Conservation (phyloP, 2,329 filamentous ascomycete genomes). For the Immersiporthe knoxdaviesiana region DNA sequence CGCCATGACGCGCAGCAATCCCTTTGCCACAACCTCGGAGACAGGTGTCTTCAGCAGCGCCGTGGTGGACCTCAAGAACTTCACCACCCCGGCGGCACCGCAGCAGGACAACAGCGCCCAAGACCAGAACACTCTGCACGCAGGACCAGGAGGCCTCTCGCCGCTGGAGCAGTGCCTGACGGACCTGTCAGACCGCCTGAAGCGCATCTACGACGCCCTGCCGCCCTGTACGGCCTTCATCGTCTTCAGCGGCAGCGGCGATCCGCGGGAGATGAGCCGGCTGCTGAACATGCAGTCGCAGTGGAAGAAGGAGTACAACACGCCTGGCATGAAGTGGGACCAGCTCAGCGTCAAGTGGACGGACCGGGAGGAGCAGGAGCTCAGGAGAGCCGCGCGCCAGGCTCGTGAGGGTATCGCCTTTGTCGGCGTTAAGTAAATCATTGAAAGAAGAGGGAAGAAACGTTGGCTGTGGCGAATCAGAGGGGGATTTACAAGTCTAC, state of each 20-base stretch:
- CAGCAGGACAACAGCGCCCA: constrained; percentile 10
- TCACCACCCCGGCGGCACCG: constrained; percentile 19
- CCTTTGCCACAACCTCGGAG: constrained; percentile 21
- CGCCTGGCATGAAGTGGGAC: constrained; percentile 67
- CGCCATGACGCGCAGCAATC: constrained; percentile 22
- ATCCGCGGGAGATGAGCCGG: constrained; percentile 67
- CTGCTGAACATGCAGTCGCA: constrained; percentile 63
- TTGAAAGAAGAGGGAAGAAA: too few species aligned
- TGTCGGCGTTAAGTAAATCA: constrained; percentile 66
- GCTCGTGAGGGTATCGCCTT: constrained; percentile 68
- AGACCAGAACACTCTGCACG: neutral
- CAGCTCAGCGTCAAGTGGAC: constrained; percentile 70
- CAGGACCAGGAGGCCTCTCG: constrained; percentile 24
- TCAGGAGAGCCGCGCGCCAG: constrained; percentile 58
- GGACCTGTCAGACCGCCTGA: constrained; percentile 53
- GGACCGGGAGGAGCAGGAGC: constrained; percentile 65
- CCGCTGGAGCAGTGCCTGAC: constrained; percentile 52
- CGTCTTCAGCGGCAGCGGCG: constrained; percentile 67
- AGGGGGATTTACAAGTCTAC: neutral
- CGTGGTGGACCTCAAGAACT: constrained; percentile 22
- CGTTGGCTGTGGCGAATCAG: neutral
- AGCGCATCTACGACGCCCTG: constrained; percentile 59
- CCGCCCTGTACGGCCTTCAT: constrained; percentile 69
- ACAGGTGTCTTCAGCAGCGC: constrained; percentile 24
- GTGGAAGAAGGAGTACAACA: constrained; percentile 68